Conservation (phyloP, 1,284 basidiomycete species). For the Kalmanozyma brasiliensis region DNA sequence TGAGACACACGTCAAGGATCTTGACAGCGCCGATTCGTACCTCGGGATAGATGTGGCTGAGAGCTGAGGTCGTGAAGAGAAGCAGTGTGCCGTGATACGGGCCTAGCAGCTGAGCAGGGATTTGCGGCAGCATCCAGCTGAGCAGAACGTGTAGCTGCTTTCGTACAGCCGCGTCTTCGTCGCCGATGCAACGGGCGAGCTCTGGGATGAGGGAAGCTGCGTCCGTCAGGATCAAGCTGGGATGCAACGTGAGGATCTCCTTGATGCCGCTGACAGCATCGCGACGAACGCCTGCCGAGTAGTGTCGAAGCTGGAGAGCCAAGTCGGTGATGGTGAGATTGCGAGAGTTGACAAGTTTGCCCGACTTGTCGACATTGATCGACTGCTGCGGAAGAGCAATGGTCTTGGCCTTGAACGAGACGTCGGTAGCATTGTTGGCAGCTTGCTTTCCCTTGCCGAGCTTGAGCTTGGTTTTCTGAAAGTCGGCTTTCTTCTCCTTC, state of each 20-base stretch:
- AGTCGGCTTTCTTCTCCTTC: constrained; percentile 51
- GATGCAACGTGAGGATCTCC: constrained; percentile 80
- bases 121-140: constrained; percentile 77
- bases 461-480: constrained; percentile 92
- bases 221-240: constrained; percentile 73
- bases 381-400: constrained; percentile 57
- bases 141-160: constrained; percentile 71
- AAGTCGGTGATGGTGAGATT: constrained; percentile 83
- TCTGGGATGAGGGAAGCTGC: constrained; percentile 77
- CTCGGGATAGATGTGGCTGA: constrained; percentile 93
- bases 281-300: constrained; percentile 79
- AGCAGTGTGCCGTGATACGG: constrained; percentile 78
- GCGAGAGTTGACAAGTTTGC: constrained; percentile 44
- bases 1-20: constrained; percentile 82
- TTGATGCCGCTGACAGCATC: constrained; percentile 84
- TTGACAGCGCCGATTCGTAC: constrained; percentile 89
- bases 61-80: constrained; percentile 87
- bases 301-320: constrained; percentile 82
- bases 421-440: constrained; percentile 87
- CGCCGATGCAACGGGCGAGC: constrained; percentile 76
- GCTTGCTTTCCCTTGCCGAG: constrained; percentile 91
- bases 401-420: constrained; percentile 88
- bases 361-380: constrained; percentile 57
- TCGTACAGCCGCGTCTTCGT: constrained; percentile 73
- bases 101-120: constrained; percentile 73